Percentiles rank a stretch among this genome's conserved stretches.
Evolutionary conservation across 1,284 basidiomycete genomes (phyloP).

Genomic region (Sparassis latifolia): DNA sequence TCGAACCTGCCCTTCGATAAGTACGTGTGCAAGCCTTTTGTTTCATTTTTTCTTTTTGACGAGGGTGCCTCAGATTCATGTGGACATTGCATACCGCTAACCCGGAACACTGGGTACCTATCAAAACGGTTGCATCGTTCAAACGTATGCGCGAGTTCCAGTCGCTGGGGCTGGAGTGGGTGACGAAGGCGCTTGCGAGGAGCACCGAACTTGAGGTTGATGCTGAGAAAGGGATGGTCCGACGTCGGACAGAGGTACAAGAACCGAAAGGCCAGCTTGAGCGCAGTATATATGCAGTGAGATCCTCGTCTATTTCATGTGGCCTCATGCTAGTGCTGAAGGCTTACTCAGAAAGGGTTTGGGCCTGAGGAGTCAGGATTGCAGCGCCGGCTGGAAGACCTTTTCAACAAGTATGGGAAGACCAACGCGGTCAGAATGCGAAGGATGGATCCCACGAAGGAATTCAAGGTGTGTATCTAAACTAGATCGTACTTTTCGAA

Average conservation of each 20-base stretch:
- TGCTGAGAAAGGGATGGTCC: conserved; percentile 66
- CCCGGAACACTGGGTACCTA: conserved; percentile 85
- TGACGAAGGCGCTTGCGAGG: conserved; percentile 58
- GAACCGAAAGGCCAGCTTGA: conserved; percentile 73
- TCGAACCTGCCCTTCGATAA: conserved; percentile 96
- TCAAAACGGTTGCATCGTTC: conserved; percentile 88
- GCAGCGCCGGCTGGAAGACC: conserved; percentile 77
- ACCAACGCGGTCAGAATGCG: conserved; percentile 88
- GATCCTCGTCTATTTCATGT: conserved; percentile 25
- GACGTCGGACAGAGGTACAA: conserved; percentile 66
- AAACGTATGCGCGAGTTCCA: conserved; percentile 87
- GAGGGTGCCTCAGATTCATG: conserved; percentile 71
- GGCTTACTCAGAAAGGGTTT: conserved; percentile 75
- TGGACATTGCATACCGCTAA: conserved; percentile 81
- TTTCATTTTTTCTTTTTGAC: too few relatives aligned
- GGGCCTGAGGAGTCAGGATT: conserved; percentile 66
- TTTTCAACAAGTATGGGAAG: conserved; percentile 78
- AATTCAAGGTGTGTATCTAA: conserved; percentile 65
- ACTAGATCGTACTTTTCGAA: too few relatives aligned
- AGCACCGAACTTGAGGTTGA: conserved; percentile 75
- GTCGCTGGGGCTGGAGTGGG: conserved; percentile 54
- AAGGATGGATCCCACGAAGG: conserved; percentile 61
- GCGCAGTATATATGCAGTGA: conserved; percentile 78
- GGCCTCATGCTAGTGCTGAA: not conserved
- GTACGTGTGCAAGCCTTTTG: conserved; percentile 29